Evolutionary conservation across 1,284 basidiomycete species (phyloP).

Genomic region (Ceraceosorus bombacis): DNA sequence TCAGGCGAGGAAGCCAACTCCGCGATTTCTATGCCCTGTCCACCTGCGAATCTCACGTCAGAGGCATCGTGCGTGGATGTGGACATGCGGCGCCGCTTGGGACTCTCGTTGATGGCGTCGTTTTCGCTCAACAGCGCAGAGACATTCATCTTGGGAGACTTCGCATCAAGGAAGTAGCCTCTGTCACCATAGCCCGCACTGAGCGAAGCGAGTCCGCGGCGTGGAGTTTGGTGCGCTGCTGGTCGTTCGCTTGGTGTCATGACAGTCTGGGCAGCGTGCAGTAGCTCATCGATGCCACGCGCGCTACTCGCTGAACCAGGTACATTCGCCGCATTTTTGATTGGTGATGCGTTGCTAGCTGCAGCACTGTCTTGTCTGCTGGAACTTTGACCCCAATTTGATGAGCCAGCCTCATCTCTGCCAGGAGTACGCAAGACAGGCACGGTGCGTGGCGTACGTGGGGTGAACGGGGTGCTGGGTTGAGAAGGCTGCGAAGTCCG

Average conservation of each 20-base stretch:
- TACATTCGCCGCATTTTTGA: conserved; percentile 16
- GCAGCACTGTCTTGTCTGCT: neutral
- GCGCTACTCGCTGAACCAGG: conserved; percentile 21
- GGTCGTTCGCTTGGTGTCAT: conserved; percentile 29
- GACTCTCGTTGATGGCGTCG: conserved; percentile 24
- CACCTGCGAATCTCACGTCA: neutral
- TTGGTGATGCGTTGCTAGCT: conserved; percentile 7
- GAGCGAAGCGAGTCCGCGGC: neutral
- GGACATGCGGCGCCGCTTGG: conserved; percentile 41
- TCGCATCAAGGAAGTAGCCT: neutral
- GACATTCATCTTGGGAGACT: neutral
- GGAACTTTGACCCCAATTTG: neutral
- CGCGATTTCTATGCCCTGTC: neutral
- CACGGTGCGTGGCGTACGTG: neutral
- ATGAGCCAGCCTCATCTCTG: too few species aligned
- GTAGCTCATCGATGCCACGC: conserved; percentile 42
- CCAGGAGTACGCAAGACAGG: too few species aligned
- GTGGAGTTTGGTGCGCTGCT: conserved; percentile 2
- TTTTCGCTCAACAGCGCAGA: neutral
- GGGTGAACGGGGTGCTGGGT: conserved; percentile 7
- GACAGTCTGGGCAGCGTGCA: conserved; percentile 43
- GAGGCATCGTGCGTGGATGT: conserved; percentile 19
- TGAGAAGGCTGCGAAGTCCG: neutral
- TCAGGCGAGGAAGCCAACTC: too few species aligned
- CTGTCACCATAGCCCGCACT: neutral